Conservation (phyloP, 2,329 filamentous ascomycete genomes). For the Tolypocladium ovalisporum region DNA sequence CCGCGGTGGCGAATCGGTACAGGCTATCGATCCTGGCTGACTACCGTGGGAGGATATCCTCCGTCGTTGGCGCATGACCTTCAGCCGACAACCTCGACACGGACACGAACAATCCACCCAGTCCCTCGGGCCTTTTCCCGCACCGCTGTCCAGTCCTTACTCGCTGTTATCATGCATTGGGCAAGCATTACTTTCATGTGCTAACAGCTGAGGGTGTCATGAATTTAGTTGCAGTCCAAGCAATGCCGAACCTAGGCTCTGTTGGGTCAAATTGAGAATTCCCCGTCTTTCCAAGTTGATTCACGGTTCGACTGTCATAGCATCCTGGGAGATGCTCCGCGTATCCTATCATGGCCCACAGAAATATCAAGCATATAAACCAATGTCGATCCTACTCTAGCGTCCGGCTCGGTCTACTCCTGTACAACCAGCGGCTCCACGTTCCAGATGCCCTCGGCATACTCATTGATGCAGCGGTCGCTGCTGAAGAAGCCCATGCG, state of each 20-base stretch:
- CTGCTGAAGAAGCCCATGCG: slow-evolving; percentile 97
- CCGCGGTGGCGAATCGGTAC: slow-evolving; percentile 4
- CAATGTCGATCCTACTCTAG: not conserved
- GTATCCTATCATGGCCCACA: not conserved
- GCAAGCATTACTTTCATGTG: no score
- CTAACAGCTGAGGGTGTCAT: no score
- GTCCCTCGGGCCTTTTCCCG: not conserved
- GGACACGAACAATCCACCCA: not conserved
- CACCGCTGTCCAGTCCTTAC: not conserved
- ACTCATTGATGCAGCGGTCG: slow-evolving; percentile 92
- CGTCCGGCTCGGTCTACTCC: slow-evolving; percentile 11
- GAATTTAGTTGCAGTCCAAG: no score
- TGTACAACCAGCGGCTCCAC: slow-evolving; percentile 62
- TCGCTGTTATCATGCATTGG: not conserved
- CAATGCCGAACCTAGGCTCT: no score
- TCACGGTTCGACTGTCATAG: not conserved
- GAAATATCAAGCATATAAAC: not conserved
- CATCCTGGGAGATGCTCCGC: not conserved
- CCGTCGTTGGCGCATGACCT: not conserved
- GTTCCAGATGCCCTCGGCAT: slow-evolving; percentile 96
- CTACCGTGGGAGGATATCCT: not conserved
- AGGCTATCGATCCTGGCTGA: not conserved
- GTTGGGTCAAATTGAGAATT: no score
- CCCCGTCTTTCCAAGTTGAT: not conserved
- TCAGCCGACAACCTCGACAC: not conserved